Percentiles rank a stretch among this genome's conserved stretches.
Conservation (phyloP, 768 basidiomycete genomes). For the Lentinus brumalis region DNA sequence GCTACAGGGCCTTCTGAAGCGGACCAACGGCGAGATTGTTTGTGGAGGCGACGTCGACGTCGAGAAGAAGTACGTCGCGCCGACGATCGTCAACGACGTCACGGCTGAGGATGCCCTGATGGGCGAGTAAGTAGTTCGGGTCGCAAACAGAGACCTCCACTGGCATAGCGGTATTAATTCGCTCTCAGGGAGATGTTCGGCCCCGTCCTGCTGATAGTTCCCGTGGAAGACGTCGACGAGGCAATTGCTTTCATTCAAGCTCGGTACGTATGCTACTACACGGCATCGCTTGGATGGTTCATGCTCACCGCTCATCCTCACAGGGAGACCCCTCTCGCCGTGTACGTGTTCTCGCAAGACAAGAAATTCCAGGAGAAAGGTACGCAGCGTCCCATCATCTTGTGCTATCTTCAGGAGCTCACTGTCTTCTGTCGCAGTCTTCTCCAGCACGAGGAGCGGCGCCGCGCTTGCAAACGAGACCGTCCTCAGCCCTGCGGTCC, state of each 20-base stretch:
- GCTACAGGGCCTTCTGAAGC: constrained; percentile 59
- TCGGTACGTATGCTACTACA: constrained; percentile 39
- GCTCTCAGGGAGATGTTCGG: constrained; percentile 77
- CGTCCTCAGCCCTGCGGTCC: constrained; percentile 54
- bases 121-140: constrained; percentile 57
- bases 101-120: constrained; percentile 68
- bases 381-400: constrained; percentile 22
- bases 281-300: too few relatives aligned
- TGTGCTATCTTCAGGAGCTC: constrained; percentile 23
- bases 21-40: constrained; percentile 66
- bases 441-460: constrained; percentile 69
- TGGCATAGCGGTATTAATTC: not conserved
- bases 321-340: constrained; percentile 71
- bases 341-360: constrained; percentile 77
- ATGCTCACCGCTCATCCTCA: not conserved
- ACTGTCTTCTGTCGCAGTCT: constrained; percentile 38
- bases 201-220: constrained; percentile 73
- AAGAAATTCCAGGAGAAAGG: constrained; percentile 61
- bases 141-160: not conserved
- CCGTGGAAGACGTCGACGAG: constrained; percentile 66
- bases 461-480: constrained; percentile 70
- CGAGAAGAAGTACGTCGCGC: constrained; percentile 60
- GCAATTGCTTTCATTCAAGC: constrained; percentile 70
- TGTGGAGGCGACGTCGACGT: constrained; percentile 65
- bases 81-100: constrained; percentile 71